Evolutionary conservation across 1,139 yeast genomes (phyloP).

Genomic region (Yamadazyma taylorii): DNA sequence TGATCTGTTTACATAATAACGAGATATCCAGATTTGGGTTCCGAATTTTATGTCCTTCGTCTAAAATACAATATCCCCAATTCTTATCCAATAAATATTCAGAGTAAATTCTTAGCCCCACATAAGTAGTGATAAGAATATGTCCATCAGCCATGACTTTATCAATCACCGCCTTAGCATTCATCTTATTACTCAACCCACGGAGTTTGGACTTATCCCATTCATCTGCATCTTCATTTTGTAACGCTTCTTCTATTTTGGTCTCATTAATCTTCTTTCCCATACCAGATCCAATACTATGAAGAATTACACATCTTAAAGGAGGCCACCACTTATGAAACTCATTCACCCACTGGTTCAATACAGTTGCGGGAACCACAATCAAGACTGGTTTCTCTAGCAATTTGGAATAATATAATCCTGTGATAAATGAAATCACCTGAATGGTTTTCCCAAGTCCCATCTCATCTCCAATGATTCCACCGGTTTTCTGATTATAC

Average conservation of each 20-base stretch:
- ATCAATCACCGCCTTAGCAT: conserved; percentile 49
- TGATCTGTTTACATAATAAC: conserved; percentile 76
- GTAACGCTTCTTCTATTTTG: conserved; percentile 48
- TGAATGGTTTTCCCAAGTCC: conserved; percentile 96
- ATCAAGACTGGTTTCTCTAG: conserved; percentile 76
- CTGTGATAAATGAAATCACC: conserved; percentile 85
- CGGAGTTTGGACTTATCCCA: conserved; percentile 22
- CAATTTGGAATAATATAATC: conserved; percentile 77
- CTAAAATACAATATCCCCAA: conserved; percentile 92
- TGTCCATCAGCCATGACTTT: conserved; percentile 65
- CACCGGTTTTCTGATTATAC: conserved; percentile 84
- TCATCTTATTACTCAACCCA: conserved; percentile 35
- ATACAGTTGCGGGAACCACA: conserved; percentile 95
- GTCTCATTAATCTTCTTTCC: conserved; percentile 46
- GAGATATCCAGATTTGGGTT: conserved; percentile 93
- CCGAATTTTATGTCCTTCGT: conserved; percentile 95
- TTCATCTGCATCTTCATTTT: conserved; percentile 46
- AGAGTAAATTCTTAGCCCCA: conserved; percentile 80
- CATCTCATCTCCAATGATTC: conserved; percentile 97
- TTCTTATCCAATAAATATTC: conserved; percentile 61
- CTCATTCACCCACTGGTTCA: conserved; percentile 95
- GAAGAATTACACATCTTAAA: conserved; percentile 78
- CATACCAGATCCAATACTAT: conserved; percentile 93
- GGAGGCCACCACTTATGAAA: conserved; percentile 99
- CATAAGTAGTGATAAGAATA: conserved; percentile 87